Conservation (phyloP, 805 yeast genomes). For the Komagataella pastoris region DNA sequence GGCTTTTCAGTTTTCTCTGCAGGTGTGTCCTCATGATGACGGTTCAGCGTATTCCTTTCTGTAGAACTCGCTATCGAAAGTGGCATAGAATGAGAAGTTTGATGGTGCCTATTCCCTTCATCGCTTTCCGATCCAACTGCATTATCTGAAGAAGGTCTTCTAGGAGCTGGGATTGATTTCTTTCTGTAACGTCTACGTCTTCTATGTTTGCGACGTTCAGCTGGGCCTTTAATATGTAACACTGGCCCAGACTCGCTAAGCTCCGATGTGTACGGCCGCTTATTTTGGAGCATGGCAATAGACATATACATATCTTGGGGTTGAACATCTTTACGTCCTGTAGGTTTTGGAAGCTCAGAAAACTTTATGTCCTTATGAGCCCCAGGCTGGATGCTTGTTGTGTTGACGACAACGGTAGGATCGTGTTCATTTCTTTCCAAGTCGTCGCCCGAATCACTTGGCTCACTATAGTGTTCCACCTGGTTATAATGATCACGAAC, state of each 20-base stretch:
- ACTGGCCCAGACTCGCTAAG: slow-evolving; percentile 64
- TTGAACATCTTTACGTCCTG: slow-evolving; percentile 34
- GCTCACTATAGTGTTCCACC: slow-evolving; percentile 25
- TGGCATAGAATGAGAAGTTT: neutral
- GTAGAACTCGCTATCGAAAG: neutral
- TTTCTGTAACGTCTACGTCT: slow-evolving; percentile 2
- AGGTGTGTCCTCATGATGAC: neutral
- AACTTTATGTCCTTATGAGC: slow-evolving; percentile 32
- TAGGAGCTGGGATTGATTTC: neutral
- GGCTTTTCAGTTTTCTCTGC: neutral
- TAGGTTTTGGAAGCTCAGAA: slow-evolving; percentile 41
- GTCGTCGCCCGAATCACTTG: slow-evolving; percentile 22
- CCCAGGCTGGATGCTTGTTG: neutral
- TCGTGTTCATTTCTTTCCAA: neutral
- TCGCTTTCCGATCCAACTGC: neutral
- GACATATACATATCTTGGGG: slow-evolving; percentile 82
- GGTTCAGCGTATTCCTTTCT: neutral
- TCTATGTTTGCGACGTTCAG: slow-evolving; percentile 31
- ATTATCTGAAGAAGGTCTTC: neutral
- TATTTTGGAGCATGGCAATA: slow-evolving; percentile 62
- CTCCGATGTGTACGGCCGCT: slow-evolving; percentile 17
- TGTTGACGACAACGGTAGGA: neutral
- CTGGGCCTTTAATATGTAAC: slow-evolving; percentile 63
- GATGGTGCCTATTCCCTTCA: neutral
- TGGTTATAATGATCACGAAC: slow-evolving; percentile 2